Evolutionary conservation across 192 early-diverging fungal genomes (phyloP).

Genomic region (Dispira parvispora): DNA sequence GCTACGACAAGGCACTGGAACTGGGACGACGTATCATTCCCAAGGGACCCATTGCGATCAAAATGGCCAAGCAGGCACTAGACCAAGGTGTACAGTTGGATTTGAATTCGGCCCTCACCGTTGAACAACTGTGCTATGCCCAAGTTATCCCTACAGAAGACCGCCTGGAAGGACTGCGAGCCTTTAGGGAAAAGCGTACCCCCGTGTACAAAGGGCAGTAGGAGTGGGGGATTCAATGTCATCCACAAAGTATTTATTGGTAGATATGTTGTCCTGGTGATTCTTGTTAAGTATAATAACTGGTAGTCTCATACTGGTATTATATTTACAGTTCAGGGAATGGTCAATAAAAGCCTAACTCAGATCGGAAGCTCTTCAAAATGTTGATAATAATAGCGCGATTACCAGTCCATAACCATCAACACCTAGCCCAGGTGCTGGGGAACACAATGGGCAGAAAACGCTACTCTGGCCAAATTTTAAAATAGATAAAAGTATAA

Average conservation of each 20-base stretch:
- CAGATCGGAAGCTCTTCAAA: background rate
- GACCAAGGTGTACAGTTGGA: constrained; percentile 66
- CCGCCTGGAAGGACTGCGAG: constrained; percentile 66
- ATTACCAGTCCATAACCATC: too few relatives aligned
- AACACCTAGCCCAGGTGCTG: too few relatives aligned
- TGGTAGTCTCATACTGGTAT: background rate
- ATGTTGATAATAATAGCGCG: background rate
- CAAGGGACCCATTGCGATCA: constrained; percentile 68
- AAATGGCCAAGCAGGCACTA: constrained; percentile 85
- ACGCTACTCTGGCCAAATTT: background rate
- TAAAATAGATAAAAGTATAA: background rate
- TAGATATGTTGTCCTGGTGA: background rate
- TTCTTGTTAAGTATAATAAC: background rate
- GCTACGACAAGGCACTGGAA: constrained; percentile 53
- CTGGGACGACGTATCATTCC: constrained; percentile 64
- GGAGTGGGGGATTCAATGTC: background rate
- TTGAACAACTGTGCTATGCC: constrained; percentile 90
- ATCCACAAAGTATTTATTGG: background rate
- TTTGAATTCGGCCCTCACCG: constrained; percentile 65
- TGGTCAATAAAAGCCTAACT: background rate
- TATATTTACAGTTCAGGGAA: background rate
- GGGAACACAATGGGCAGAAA: too few relatives aligned
- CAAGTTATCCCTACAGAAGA: constrained; percentile 90
- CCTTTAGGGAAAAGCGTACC: constrained; percentile 70
- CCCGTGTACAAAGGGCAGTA: constrained; percentile 64